These are phyloP conservation scores for Dothidotthia symphoricarpi DNA, from an alignment of 2,329 filamentous ascomycete genomes.

Conservation along the genomic window DNA sequence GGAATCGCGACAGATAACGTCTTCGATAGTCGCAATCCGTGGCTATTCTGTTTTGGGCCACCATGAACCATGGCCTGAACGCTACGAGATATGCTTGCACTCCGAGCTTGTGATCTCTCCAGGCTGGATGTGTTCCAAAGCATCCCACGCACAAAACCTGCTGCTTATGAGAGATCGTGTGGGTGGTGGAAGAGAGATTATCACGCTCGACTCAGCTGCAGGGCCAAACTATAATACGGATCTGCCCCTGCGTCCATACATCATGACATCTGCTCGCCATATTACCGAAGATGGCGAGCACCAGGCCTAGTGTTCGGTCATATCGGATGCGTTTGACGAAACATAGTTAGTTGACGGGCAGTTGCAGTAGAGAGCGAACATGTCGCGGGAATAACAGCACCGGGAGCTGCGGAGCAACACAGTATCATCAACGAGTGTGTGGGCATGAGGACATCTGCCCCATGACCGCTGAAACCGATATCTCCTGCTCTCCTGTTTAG, in stretches of 20 bases:
- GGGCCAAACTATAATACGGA: conserved; percentile 31
- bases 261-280: conserved; percentile 19
- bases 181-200: conserved; percentile 6
- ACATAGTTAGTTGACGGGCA: conserved; percentile 4
- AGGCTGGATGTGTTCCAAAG: conserved; percentile 12
- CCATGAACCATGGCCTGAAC: conserved; percentile 9
- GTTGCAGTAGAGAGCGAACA: conserved; percentile 4
- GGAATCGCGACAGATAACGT: conserved; percentile 22
- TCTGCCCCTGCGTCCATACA: conserved; percentile 16
- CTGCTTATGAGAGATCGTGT: conserved; percentile 21
- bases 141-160: conserved; percentile 15
- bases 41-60: conserved; percentile 11
- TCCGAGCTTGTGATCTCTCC: conserved; percentile 10
- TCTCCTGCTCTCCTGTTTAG: conserved; percentile 14
- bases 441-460: conserved; percentile 10
- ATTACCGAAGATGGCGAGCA: conserved; percentile 18
- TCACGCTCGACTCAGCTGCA: conserved; percentile 21
- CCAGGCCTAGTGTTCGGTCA: conserved; percentile 1
- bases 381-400: conserved; percentile 6
- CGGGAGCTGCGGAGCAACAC: conserved; percentile 4
- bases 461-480: conserved; percentile 37
- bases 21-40: conserved; percentile 15
- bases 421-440: conserved; percentile 3
- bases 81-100: conserved; percentile 9
- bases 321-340: no score